These are phyloP conservation scores for Craterostigma plantagineum DNA, from an alignment of 257 asterid species.

Conservation along the genomic window DNA sequence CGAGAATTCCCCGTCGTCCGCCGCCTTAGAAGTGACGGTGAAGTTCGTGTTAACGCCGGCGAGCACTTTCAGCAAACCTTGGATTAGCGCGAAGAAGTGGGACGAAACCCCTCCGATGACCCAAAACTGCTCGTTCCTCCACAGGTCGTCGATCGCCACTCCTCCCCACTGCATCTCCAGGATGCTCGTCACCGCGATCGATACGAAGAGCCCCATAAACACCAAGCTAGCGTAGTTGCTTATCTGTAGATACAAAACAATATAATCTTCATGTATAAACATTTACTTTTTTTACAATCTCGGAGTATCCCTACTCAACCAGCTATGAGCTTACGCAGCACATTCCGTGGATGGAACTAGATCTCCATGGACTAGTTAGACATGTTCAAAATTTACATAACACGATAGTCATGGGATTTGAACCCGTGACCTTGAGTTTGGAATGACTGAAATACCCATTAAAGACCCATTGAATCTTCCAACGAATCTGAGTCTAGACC, in stretches of 20 bases:
- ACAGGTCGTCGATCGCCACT: slow-evolving; percentile 37
- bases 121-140: slow-evolving; percentile 68
- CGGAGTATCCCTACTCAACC: too few relatives aligned
- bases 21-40: slow-evolving; percentile 47
- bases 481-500: too few relatives aligned
- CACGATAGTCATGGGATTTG: too few relatives aligned
- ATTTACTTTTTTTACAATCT: too few relatives aligned
- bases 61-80: slow-evolving; percentile 47
- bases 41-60: slow-evolving; percentile 52
- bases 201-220: slow-evolving; percentile 42
- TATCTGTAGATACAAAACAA: slow-evolving; percentile 33
- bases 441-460: too few relatives aligned
- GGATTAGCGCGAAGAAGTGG: slow-evolving; percentile 40
- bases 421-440: too few relatives aligned
- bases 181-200: slow-evolving; percentile 35
- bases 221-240: slow-evolving; percentile 46
- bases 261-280: too few relatives aligned
- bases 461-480: too few relatives aligned
- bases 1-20: slow-evolving; percentile 41
- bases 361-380: too few relatives aligned
- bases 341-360: too few relatives aligned
- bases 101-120: slow-evolving; percentile 47
- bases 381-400: too few relatives aligned
- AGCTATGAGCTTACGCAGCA: too few relatives aligned
- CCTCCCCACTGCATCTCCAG: slow-evolving; percentile 55